Evolutionary conservation across 176 grass and related monocot species (phyloP).

Genomic region (Bonia amplexicaulis): DNA sequence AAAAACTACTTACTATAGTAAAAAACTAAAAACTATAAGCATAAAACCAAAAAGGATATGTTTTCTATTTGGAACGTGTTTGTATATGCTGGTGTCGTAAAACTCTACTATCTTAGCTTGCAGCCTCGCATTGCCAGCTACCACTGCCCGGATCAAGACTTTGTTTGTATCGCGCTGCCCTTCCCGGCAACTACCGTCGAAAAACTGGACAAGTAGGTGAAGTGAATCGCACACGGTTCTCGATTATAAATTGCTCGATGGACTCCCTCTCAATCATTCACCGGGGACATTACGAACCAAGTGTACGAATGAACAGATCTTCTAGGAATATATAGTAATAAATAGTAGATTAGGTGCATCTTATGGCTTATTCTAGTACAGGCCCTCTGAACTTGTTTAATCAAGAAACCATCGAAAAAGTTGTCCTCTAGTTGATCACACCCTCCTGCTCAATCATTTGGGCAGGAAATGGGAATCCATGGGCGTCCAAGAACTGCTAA

Average conservation of each 20-base stretch:
- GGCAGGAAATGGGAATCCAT: conserved; percentile 20
- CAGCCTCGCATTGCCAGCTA: conserved; percentile 31
- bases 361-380: conserved; percentile 30
- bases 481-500: conserved; percentile 5
- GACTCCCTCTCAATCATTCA: conserved; percentile 29
- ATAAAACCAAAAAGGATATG: too few relatives aligned
- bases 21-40: too few relatives aligned
- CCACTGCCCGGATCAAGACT: conserved; percentile 11
- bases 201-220: conserved; percentile 33
- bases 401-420: conserved; percentile 26
- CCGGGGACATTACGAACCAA: conserved; percentile 14
- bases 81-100: too few relatives aligned
- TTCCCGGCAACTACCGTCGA: conserved; percentile 20
- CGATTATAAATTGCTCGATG: conserved; percentile 22
- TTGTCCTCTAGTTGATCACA: conserved; percentile 16
- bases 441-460: conserved; percentile 43
- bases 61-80: too few relatives aligned
- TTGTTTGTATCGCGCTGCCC: neutral
- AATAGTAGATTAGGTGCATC: conserved; percentile 38
- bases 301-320: conserved; percentile 39
- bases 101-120: neutral
- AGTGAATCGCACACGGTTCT: conserved; percentile 35
- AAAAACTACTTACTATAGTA: too few relatives aligned
- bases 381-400: conserved; percentile 46
- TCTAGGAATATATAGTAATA: conserved; percentile 44